phyloP scores from a whole-genome alignment of 345 rosid genomes.

The Nasturtium officinale region DNA sequence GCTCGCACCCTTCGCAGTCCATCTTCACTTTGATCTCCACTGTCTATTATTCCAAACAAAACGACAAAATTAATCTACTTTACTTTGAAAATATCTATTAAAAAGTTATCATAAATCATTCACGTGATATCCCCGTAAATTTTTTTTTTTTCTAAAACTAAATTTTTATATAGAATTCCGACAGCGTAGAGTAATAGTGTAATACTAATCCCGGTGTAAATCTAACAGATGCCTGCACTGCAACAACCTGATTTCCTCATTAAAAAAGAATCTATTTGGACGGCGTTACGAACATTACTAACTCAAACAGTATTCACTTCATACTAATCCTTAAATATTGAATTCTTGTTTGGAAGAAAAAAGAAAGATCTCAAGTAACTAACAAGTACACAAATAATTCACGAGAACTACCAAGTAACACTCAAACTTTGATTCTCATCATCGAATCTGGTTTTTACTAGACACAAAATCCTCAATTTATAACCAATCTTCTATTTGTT shows the following conservation, averaged over 20 bases:
- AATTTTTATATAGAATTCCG: constrained; percentile 16
- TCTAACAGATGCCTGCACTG: constrained; percentile 35
- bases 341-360: background rate
- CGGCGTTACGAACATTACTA: constrained; percentile 23
- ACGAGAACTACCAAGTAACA: constrained; percentile 29
- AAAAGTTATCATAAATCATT: background rate
- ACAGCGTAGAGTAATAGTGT: constrained; percentile 11
- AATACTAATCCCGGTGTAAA: constrained; percentile 36
- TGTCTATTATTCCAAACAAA: constrained; percentile 48
- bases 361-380: background rate
- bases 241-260: background rate
- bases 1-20: constrained; percentile 99
- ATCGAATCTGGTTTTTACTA: background rate
- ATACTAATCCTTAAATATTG: background rate
- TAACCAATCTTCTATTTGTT: background rate
- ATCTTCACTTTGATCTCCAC: constrained; percentile 85
- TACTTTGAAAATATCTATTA: background rate
- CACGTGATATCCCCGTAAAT: too few relatives aligned
- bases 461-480: constrained; percentile 10
- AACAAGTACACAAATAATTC: background rate
- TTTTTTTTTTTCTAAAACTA: too few relatives aligned
- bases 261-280: constrained; percentile 35
- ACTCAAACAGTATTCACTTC: background rate
- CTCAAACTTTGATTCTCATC: background rate
- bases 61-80: constrained; percentile 11